Conservation (phyloP, 768 basidiomycete species). For the Mrakia blollopis region DNA sequence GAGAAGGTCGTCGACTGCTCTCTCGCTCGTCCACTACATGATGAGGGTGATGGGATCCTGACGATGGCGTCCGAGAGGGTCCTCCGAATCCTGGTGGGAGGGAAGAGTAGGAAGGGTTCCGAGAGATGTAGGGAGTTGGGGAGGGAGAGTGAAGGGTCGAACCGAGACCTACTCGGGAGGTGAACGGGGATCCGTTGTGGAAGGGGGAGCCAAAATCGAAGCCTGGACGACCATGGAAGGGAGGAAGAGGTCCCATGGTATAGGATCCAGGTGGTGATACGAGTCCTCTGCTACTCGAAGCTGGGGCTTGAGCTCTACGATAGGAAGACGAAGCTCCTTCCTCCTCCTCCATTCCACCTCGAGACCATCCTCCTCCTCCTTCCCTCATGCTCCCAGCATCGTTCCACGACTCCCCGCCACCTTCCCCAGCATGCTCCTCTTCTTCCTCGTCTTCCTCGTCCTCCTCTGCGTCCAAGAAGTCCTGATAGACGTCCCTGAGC, state of each 20-base stretch:
- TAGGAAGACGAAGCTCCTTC: neutral
- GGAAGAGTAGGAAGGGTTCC: conserved; percentile 23
- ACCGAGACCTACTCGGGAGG: conserved; percentile 29
- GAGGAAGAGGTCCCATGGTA: conserved; percentile 13
- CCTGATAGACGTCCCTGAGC: conserved; percentile 85
- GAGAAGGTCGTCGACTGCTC: neutral
- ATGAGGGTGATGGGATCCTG: neutral
- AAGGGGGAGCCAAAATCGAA: conserved; percentile 21
- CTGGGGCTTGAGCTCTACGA: neutral
- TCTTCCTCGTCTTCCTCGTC: conserved; percentile 53
- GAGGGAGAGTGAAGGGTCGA: conserved; percentile 12
- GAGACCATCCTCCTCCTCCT: conserved; percentile 14
- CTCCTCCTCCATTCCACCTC: neutral
- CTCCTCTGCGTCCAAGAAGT: conserved; percentile 78
- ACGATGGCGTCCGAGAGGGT: neutral
- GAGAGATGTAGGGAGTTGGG: conserved; percentile 21
- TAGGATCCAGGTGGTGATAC: conserved; percentile 22
- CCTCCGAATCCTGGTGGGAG: neutral
- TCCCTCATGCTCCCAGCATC: conserved; percentile 45
- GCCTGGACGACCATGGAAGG: conserved; percentile 14
- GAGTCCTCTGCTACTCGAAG: conserved; percentile 33
- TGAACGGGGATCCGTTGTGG: conserved; percentile 20
- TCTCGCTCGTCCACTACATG: neutral
- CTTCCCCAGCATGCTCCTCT: conserved; percentile 34
- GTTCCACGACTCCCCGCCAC: conserved; percentile 54